Evolutionary conservation across 139 green algal genomes (phyloP).

Genomic region (Coelastrella sp.): DNA sequence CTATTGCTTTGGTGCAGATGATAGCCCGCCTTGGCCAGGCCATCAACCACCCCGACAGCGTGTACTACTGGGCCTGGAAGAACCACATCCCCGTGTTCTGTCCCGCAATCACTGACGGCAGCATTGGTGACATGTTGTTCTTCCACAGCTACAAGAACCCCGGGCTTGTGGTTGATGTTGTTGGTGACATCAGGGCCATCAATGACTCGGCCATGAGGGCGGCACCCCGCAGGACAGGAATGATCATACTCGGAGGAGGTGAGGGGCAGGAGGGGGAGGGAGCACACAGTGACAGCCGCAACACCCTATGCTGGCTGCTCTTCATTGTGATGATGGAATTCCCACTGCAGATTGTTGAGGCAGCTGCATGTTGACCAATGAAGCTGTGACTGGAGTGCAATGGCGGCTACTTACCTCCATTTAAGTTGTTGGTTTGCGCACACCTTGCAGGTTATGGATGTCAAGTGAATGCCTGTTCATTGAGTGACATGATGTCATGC

Average conservation of each 20-base stretch:
- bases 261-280: background rate
- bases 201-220: constrained; percentile 95
- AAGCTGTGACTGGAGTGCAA: too few species aligned
- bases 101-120: constrained; percentile 95
- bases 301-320: too few species aligned
- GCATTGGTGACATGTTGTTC: constrained; percentile 98
- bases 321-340: too few species aligned
- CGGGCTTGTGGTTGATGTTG: constrained; percentile 68
- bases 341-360: too few species aligned
- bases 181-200: constrained; percentile 87
- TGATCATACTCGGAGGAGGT: constrained; percentile 96
- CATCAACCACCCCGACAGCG: constrained; percentile 90
- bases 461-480: too few species aligned
- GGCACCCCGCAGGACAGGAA: constrained; percentile 84
- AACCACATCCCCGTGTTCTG: constrained; percentile 98
- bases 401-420: too few species aligned
- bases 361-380: background rate
- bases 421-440: too few species aligned
- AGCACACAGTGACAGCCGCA: too few species aligned
- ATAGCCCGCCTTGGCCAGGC: constrained; percentile 84
- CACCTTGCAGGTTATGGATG: too few species aligned
- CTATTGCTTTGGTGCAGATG: constrained; percentile 51
- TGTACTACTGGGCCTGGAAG: constrained; percentile 93
- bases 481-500: too few species aligned
- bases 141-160: constrained; percentile 88